These are phyloP conservation scores for Hymenoscyphus infarciens DNA, from an alignment of 2,329 filamentous ascomycete species.

Conservation along the genomic window DNA sequence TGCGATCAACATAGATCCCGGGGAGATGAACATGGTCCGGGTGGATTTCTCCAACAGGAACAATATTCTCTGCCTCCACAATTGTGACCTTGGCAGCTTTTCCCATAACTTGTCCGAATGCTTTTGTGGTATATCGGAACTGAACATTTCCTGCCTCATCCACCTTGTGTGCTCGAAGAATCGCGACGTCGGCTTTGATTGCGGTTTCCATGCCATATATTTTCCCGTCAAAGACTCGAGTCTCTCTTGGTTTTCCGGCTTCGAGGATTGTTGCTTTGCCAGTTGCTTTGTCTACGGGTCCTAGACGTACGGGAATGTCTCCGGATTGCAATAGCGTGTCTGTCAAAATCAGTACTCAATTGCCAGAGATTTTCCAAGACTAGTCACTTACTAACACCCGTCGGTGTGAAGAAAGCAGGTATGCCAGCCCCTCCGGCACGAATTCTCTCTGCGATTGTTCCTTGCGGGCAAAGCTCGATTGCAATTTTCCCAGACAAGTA, in stretches of 20 bases:
- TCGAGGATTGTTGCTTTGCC: conserved; percentile 48
- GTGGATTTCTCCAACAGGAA: conserved; percentile 67
- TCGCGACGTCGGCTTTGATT: conserved; percentile 71
- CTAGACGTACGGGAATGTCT: conserved; percentile 62
- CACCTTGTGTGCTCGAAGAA: conserved; percentile 71
- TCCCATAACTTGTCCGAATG: conserved; percentile 73
- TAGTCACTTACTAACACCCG: conserved; percentile 55
- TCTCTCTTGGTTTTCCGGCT: conserved; percentile 63
- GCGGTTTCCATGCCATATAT: conserved; percentile 75
- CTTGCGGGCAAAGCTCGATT: conserved; percentile 73
- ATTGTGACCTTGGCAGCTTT: conserved; percentile 76
- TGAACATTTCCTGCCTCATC: conserved; percentile 76
- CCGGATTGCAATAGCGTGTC: conserved; percentile 66
- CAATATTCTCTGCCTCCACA: conserved; percentile 82
- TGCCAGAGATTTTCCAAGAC: conserved; percentile 6
- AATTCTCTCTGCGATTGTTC: conserved; percentile 69
- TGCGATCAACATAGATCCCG: conserved; percentile 78
- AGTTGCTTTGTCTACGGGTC: conserved; percentile 45
- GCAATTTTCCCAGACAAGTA: conserved; percentile 72
- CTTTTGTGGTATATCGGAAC: conserved; percentile 75
- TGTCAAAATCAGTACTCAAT: conserved; percentile 15
- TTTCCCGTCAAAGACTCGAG: conserved; percentile 68
- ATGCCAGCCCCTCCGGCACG: conserved; percentile 72
- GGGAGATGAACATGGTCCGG: conserved; percentile 74
- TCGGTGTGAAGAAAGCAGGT: conserved; percentile 77